Base-by-base conservation (phyloP, 352 stramenopile species). In the Pythium grandisporangium region DNA sequence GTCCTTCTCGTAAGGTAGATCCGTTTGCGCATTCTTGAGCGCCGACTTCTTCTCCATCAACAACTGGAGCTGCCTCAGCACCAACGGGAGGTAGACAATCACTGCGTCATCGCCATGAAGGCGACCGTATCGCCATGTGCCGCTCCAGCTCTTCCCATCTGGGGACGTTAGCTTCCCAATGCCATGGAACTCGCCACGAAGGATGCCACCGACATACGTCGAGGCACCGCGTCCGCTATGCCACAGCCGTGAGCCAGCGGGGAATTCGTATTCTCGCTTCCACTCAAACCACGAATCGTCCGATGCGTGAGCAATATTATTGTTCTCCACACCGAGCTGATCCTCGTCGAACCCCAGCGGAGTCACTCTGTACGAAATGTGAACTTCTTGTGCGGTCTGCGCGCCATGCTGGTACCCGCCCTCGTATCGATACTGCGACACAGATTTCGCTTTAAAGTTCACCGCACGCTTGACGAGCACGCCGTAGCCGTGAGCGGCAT, bases 211-310 rank as follows among this genome's bases (percentile, higher is more conserved):
- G 23, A 52, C 32, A 36, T 90, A 93, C 24, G 53, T 82, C 12
- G 58, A 76, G 5, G 41, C 54, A 14, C 77, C 69, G 26, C 70
- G 61, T 5, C 70, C 69, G 30, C 54, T 55, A 50, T 87, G 74
- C 69, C 67, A 87, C 27, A 62, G 76, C 1, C 61, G 55, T 19
- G 66, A 84, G n/a, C 49, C 42, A 1, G 49, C n/a, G 0, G 76
- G 76, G 36, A 85, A 90, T 48, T 90, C 73, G 40, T 80, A 83
- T 42, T 80, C 67, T 6, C 65, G 33, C 14, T 54, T 70, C 61
- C 68, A 80, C 25, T 82, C 64, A 16, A 62, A 66, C 17, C 39
- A 20, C 19, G 40, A n/a, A 21, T 48, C 5, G 43, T 56, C n/a
- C 16, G 25, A 17, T n/a, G n/a, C n/a, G n/a, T n/a, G n/a, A n/a